Evolutionary conservation across 495 filamentous ascomycete species (phyloP), one percentile per base, ranked within the genome.

Genomic region (Penicillium samsonianum): DNA sequence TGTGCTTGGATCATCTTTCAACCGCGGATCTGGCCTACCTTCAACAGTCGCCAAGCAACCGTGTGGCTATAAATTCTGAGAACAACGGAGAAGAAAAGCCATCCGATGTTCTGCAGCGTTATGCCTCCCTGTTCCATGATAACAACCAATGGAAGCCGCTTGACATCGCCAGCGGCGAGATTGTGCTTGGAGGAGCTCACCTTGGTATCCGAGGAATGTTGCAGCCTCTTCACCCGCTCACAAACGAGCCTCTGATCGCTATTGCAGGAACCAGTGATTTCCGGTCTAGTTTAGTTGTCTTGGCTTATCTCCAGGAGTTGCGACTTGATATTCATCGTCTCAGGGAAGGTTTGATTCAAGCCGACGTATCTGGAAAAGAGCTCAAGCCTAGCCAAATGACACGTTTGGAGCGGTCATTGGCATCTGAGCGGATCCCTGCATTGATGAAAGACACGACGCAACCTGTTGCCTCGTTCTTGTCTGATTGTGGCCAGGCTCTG

Each of bases 391-490:
- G 82, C 8, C 76, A 83, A 45, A 79, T 90, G 79, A 89, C 83
- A 57, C 80, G 85, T 4, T 71, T 92, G 17, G 86, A 92, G 69
- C 74, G 88, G 48, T 91, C 89, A 10, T 70, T 83, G 43, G 78
- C 84, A 14, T 80, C 82, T 10, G 70, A 67, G 48, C 80, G 81
- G 10, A 80, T 87, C 25, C 80, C 82, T 22, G 78, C 80, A 10
- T 75, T 87, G 19, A 80, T 82, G 53, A 85, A 85, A 42, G 88
- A 91, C 57, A 81, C 87, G 7, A 90, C 89, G 14, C 76, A 79
- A 49, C 76, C 77, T 41, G 70, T 81, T 38, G 77, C 70, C n/a
- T 51, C 58, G 2, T 81, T 81, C 57, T 51, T 82, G 38, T 73
- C 69, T 37, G 71, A 76, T 40, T 74, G 68, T 68, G 73, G 73